phyloP scores from a whole-genome alignment of 2,329 filamentous ascomycete genomes.

The Colletotrichum orchidophilum region DNA sequence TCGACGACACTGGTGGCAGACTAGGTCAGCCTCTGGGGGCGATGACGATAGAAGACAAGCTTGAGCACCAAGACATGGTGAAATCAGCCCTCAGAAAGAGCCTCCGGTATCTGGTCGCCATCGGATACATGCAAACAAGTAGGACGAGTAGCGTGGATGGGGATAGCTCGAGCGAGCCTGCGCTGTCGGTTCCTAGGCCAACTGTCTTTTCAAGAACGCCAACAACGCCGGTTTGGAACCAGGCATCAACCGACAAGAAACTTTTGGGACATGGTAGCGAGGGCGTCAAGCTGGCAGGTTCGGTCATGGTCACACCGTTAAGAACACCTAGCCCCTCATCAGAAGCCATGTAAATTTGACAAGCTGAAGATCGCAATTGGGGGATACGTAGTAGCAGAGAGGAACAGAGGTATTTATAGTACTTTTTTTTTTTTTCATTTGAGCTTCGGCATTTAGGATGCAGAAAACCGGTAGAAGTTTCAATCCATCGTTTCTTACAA shows the following conservation, averaged over 20 bases:
- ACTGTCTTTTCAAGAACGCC: conserved; percentile 15
- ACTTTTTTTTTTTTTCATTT: no score
- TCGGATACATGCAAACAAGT: conserved; percentile 7
- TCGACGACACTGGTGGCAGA: conserved; percentile 21
- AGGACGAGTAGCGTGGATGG: conserved; percentile 11
- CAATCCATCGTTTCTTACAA: no score
- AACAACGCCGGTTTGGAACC: conserved; percentile 11
- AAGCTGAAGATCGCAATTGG: no score
- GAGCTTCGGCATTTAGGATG: no score
- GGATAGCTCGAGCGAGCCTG: conserved; percentile 4
- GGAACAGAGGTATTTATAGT: neutral
- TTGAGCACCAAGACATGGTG: neutral
- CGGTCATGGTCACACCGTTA: neutral
- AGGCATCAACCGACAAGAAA: neutral
- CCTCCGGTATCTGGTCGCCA: conserved; percentile 18
- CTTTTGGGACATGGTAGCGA: neutral
- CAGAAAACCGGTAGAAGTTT: no score
- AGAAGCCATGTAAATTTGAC: neutral
- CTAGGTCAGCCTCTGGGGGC: conserved; percentile 2
- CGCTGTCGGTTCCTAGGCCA: conserved; percentile 36
- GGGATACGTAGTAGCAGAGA: neutral
- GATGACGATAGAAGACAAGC: conserved; percentile 2
- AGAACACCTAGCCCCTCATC: neutral
- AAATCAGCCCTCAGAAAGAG: conserved; percentile 1
- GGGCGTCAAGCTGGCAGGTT: neutral